Percentiles rank a stretch among this genome's conserved stretches.
These are phyloP conservation scores for Trichopus zeylanicus DNA, from an alignment of 116 monocot genomes.

Conservation along the genomic window DNA sequence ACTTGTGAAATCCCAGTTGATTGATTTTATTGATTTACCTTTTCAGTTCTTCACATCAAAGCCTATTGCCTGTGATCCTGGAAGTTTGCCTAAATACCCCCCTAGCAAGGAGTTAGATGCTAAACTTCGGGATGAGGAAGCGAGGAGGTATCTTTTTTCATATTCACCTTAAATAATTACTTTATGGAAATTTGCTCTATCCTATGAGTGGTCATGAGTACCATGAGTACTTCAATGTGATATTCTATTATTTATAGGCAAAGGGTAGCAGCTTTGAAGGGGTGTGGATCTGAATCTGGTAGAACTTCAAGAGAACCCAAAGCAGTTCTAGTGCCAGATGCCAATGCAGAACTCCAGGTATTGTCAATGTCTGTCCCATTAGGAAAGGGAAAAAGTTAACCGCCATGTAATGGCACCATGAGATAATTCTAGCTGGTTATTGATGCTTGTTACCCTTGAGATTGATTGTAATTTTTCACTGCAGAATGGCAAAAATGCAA, in stretches of 20 bases:
- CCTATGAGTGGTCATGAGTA: background rate
- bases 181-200: background rate
- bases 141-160: slow-evolving; percentile 41
- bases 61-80: slow-evolving; percentile 66
- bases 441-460: too few relatives aligned
- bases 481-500: too few relatives aligned
- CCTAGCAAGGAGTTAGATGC: slow-evolving; percentile 85
- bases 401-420: too few relatives aligned
- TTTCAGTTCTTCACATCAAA: slow-evolving; percentile 60
- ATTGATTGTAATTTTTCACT: too few relatives aligned
- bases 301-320: slow-evolving; percentile 21
- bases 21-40: background rate
- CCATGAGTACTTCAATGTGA: background rate
- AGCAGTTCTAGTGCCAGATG: slow-evolving; percentile 22
- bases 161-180: background rate
- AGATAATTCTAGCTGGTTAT: too few relatives aligned
- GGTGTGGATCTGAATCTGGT: slow-evolving; percentile 32
- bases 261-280: slow-evolving; percentile 33
- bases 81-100: slow-evolving; percentile 67
- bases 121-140: slow-evolving; percentile 57
- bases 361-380: background rate
- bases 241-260: slow-evolving; percentile 24
- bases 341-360: slow-evolving; percentile 32
- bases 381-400: too few relatives aligned
- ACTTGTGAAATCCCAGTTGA: background rate